Percentiles rank a stretch among this genome's conserved stretches.
Conservation (phyloP, 1,139 yeast species). For the Candida freyschussii region DNA sequence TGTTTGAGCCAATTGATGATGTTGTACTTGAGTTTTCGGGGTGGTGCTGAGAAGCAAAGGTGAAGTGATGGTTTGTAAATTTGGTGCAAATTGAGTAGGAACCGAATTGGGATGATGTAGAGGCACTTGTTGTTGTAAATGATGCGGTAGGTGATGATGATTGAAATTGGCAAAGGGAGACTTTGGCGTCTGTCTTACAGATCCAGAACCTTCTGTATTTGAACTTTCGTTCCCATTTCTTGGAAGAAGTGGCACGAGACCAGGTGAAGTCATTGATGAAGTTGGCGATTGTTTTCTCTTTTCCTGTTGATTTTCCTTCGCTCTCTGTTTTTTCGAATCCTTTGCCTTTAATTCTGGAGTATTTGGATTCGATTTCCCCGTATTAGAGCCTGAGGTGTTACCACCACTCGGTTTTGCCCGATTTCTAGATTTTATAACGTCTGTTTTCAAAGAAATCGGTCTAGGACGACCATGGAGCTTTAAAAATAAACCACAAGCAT, state of each 20-base stretch:
- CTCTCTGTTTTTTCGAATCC: constrained; percentile 13
- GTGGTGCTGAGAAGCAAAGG: constrained; percentile 49
- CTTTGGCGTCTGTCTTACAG: constrained; percentile 15
- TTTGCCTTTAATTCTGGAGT: constrained; percentile 21
- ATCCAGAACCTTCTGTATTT: constrained; percentile 1
- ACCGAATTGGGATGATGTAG: constrained; percentile 65
- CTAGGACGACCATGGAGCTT: constrained; percentile 90
- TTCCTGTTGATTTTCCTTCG: constrained; percentile 1
- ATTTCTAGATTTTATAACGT: constrained; percentile 85
- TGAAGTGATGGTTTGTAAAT: constrained; percentile 57
- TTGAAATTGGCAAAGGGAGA: constrained; percentile 14
- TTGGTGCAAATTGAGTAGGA: constrained; percentile 67
- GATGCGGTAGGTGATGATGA: constrained; percentile 29
- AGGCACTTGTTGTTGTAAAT: constrained; percentile 35
- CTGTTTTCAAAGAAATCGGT: constrained; percentile 86
- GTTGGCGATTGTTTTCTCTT: constrained; percentile 9
- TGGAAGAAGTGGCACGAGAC: constrained; percentile 22
- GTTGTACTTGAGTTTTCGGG: constrained; percentile 30
- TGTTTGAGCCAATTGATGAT: constrained; percentile 23
- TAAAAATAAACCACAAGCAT: constrained; percentile 90
- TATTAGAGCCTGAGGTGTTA: constrained; percentile 5
- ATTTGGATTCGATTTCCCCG: constrained; percentile 17
- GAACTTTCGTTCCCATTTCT: constrained; percentile 6
- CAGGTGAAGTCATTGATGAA: constrained; percentile 18
- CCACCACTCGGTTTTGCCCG: constrained; percentile 38